phyloP scores from a whole-genome alignment of 2,329 filamentous ascomycete genomes.

The Arthroderma sp. region DNA sequence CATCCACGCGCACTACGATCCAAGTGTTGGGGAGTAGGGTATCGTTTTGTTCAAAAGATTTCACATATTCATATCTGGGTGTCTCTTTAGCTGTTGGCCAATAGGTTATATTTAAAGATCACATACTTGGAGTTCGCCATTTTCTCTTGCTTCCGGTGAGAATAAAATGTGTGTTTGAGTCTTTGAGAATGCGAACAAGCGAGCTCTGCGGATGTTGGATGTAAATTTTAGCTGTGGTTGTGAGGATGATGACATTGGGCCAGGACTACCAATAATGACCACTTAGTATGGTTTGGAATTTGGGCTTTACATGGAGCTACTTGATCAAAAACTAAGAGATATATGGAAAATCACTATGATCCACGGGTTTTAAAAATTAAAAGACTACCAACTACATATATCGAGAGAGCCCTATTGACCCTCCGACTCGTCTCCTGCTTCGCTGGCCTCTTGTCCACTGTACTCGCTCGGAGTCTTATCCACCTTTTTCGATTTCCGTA shows the following conservation, averaged over 20 bases:
- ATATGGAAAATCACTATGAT: no score
- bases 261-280: no score
- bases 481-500: slow-evolving; percentile 33
- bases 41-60: slow-evolving; percentile 73
- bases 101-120: no score
- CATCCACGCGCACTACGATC: slow-evolving; percentile 90
- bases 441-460: slow-evolving; percentile 28
- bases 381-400: slow-evolving; percentile 13
- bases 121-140: slow-evolving; percentile 30
- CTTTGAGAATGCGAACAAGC: no score
- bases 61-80: slow-evolving; percentile 81
- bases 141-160: not conserved
- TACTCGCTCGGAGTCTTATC: slow-evolving; percentile 30
- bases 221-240: no score
- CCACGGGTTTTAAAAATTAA: no score
- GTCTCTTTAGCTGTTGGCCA: not conserved
- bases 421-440: slow-evolving; percentile 31
- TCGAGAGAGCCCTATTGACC: slow-evolving; percentile 28
- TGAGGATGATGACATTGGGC: no score
- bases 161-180: no score
- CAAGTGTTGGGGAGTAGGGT: slow-evolving; percentile 77
- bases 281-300: no score
- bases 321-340: no score
- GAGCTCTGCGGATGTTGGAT: no score
- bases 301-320: no score